Conservation (phyloP, 192 early-diverging fungal species). For the Chytriomyces sp. region DNA sequence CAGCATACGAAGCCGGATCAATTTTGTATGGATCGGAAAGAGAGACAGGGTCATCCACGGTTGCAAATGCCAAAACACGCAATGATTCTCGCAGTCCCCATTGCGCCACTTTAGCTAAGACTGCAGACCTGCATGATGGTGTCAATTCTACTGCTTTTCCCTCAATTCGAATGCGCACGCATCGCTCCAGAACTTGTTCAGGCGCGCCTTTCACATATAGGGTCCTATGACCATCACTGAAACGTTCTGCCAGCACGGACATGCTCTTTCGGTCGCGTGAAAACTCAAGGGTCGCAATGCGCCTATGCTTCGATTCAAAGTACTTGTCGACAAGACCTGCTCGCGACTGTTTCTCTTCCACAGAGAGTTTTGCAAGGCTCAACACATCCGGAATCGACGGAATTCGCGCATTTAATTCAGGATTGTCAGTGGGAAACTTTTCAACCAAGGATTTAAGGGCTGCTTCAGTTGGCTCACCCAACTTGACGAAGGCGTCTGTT, state of each 20-base stretch:
- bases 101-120: slow-evolving; percentile 56
- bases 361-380: slow-evolving; percentile 31
- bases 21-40: slow-evolving; percentile 62
- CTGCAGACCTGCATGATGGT: slow-evolving; percentile 53
- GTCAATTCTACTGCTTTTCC: slow-evolving; percentile 67
- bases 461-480: slow-evolving; percentile 99
- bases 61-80: slow-evolving; percentile 90
- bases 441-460: slow-evolving; percentile 92
- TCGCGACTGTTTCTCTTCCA: slow-evolving; percentile 37
- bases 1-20: slow-evolving; percentile 58
- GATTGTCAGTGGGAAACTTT: slow-evolving; percentile 82
- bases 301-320: slow-evolving; percentile 62
- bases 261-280: slow-evolving; percentile 98
- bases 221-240: neutral
- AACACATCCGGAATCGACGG: slow-evolving; percentile 26
- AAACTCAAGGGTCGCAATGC: slow-evolving; percentile 83
- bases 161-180: slow-evolving; percentile 59
- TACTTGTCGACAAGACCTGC: slow-evolving; percentile 74
- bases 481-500: slow-evolving; percentile 64
- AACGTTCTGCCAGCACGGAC: slow-evolving; percentile 79
- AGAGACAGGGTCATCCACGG: slow-evolving; percentile 69
- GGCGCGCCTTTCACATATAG: slow-evolving; percentile 96
- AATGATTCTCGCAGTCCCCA: slow-evolving; percentile 80
- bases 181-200: slow-evolving; percentile 89
- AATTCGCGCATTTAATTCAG: slow-evolving; percentile 59